A percentile compares a stretch with the other conserved stretches of the same genome.
Evolutionary conservation across 2,329 filamentous ascomycete species (phyloP).

Genomic region (Ceratocystis variospora): DNA sequence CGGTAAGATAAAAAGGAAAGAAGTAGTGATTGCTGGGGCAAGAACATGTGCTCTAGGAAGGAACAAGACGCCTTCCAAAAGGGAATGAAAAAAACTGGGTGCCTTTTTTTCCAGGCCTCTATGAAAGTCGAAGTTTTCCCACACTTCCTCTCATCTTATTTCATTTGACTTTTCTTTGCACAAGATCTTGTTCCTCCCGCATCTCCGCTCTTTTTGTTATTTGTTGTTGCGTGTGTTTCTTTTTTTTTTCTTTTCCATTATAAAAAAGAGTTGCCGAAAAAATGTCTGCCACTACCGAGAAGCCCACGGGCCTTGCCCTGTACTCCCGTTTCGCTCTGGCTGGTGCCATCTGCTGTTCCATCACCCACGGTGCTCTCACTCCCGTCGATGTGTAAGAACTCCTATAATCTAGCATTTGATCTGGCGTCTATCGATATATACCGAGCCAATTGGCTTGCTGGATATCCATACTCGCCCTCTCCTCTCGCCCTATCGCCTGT

Average conservation of each 20-base stretch:
- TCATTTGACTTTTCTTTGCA: conserved; percentile 22
- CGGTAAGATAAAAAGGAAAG: neutral
- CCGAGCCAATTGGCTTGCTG: neutral
- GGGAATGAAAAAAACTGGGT: conserved; percentile 2
- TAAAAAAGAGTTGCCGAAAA: conserved; percentile 27
- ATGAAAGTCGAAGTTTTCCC: conserved; percentile 9
- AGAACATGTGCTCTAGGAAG: neutral
- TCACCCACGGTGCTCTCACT: conserved; percentile 93
- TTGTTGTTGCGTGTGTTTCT: conserved; percentile 16
- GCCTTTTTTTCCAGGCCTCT: conserved; percentile 15
- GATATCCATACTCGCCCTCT: neutral
- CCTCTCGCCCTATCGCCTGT: neutral
- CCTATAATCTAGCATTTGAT: conserved; percentile 25
- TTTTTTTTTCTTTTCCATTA: conserved; percentile 14
- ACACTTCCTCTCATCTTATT: conserved; percentile 17
- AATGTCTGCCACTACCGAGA: conserved; percentile 30
- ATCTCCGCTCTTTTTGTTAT: conserved; percentile 20
- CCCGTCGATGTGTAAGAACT: conserved; percentile 92
- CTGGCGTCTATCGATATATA: neutral
- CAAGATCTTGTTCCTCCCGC: conserved; percentile 22
- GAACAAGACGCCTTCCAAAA: neutral
- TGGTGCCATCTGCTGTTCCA: conserved; percentile 92
- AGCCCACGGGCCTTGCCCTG: conserved; percentile 47
- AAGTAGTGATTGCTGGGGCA: neutral
- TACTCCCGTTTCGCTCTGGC: conserved; percentile 96